phyloP scores from a whole-genome alignment of 1,139 yeast genomes.

The Candida gigantensis region DNA sequence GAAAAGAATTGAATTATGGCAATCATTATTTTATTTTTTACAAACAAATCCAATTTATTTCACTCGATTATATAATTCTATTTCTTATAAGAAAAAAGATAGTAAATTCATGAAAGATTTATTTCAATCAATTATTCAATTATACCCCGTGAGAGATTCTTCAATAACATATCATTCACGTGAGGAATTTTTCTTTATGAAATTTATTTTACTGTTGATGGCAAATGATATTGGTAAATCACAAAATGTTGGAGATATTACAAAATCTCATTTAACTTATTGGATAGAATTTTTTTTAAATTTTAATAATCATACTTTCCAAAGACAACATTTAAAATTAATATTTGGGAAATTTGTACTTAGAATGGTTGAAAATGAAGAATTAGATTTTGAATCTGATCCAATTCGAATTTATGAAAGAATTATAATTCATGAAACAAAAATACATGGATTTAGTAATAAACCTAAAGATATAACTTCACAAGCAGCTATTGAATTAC shows the following conservation, averaged over 20 bases:
- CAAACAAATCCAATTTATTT: slow-evolving; percentile 86
- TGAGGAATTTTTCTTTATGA: slow-evolving; percentile 73
- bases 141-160: slow-evolving; percentile 45
- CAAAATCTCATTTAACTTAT: slow-evolving; percentile 33
- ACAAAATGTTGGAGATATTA: slow-evolving; percentile 33
- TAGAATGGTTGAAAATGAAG: slow-evolving; percentile 55
- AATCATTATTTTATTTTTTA: slow-evolving; percentile 73
- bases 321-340: slow-evolving; percentile 54
- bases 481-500: slow-evolving; percentile 76
- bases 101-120: slow-evolving; percentile 30
- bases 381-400: slow-evolving; percentile 73
- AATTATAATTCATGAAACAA: slow-evolving; percentile 50
- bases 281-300: slow-evolving; percentile 57
- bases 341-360: slow-evolving; percentile 54
- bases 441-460: slow-evolving; percentile 41
- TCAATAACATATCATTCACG: slow-evolving; percentile 46
- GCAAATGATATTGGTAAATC: slow-evolving; percentile 42
- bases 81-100: slow-evolving; percentile 22
- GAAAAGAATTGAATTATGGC: slow-evolving; percentile 62
- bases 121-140: slow-evolving; percentile 48
- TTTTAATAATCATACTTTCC: slow-evolving; percentile 60
- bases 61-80: slow-evolving; percentile 46
- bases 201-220: slow-evolving; percentile 57
- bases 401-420: slow-evolving; percentile 64
- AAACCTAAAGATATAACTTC: slow-evolving; percentile 41